A percentile compares a stretch with the other conserved stretches of the same genome.
phyloP scores from a whole-genome alignment of 2,329 filamentous ascomycete genomes.

The Scedosporium aurantiacum region DNA sequence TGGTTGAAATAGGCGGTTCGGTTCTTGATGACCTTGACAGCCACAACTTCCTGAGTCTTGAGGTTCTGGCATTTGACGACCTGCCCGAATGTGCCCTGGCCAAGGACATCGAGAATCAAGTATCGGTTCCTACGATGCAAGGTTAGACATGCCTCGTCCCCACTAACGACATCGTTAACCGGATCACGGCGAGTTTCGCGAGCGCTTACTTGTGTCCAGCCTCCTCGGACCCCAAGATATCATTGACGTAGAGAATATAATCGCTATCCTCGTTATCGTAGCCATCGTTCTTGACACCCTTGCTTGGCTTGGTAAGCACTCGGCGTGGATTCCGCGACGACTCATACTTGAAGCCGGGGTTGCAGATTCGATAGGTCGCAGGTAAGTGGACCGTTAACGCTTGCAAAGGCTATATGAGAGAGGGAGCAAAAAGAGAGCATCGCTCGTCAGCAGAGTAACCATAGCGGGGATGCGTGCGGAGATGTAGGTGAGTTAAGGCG shows the following conservation, averaged over 20 bases:
- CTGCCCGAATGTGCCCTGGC: slow-evolving; percentile 95
- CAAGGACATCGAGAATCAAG: slow-evolving; percentile 89
- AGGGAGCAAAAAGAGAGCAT: slow-evolving; percentile 8
- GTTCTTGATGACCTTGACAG: slow-evolving; percentile 99
- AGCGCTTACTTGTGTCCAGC: slow-evolving; percentile 80
- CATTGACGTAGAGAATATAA: slow-evolving; percentile 98
- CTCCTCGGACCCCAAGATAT: slow-evolving; percentile 94
- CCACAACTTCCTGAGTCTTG: slow-evolving; percentile 96
- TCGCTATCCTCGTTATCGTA: slow-evolving; percentile 99
- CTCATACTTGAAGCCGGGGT: slow-evolving; percentile 96
- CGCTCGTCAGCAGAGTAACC: background rate
- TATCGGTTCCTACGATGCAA: slow-evolving; percentile 74
- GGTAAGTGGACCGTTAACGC: slow-evolving; percentile 87
- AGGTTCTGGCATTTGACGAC: slow-evolving; percentile 98
- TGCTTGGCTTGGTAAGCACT: slow-evolving; percentile 96
- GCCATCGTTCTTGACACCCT: slow-evolving; percentile 95
- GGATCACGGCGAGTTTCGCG: background rate
- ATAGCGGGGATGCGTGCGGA: background rate
- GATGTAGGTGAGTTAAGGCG: too few relatives aligned
- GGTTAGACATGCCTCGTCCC: background rate
- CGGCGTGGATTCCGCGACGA: slow-evolving; percentile 91
- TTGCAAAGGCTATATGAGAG: slow-evolving; percentile 68
- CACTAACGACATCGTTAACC: background rate
- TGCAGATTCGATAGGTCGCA: slow-evolving; percentile 95
- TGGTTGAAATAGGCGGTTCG: slow-evolving; percentile 99